These are phyloP conservation scores for Cryphonectria parasitica DNA, from an alignment of 2,329 filamentous ascomycete genomes.

Conservation along the genomic window DNA sequence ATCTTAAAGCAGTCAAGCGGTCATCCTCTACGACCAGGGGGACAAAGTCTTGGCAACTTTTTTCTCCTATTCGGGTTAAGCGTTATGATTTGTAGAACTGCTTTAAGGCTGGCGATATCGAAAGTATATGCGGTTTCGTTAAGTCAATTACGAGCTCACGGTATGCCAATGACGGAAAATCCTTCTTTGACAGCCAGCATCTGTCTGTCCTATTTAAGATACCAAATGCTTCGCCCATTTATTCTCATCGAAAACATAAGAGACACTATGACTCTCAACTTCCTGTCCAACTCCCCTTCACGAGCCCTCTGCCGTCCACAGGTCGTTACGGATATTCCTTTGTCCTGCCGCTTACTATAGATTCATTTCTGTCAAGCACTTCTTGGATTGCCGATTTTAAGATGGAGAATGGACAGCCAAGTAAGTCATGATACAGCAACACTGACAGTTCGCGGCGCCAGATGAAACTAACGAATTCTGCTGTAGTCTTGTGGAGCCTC, in stretches of 20 bases:
- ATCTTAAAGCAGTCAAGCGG: neutral
- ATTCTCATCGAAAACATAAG: neutral
- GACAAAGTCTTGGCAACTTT: neutral
- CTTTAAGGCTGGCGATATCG: neutral
- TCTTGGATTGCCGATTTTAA: neutral
- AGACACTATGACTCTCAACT: neutral
- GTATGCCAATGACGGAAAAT: neutral
- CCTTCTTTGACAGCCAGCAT: neutral
- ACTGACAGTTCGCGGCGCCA: neutral
- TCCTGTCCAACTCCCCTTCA: neutral
- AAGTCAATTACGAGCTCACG: neutral
- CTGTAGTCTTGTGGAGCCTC: slow-evolving; percentile 35
- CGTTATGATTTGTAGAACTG: neutral
- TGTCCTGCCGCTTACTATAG: neutral
- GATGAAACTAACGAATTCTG: neutral
- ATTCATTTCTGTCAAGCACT: neutral
- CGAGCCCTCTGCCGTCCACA: neutral
- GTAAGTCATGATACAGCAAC: neutral
- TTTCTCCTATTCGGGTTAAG: neutral
- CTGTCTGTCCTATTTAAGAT: neutral
- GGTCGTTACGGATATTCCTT: neutral
- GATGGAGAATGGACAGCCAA: neutral
- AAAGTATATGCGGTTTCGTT: neutral
- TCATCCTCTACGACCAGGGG: neutral
- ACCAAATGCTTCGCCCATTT: neutral